Percentiles rank a stretch among this genome's conserved stretches.
Evolutionary conservation across 2,329 filamentous ascomycete species (phyloP).

Genomic region (Neonectria ditissima): DNA sequence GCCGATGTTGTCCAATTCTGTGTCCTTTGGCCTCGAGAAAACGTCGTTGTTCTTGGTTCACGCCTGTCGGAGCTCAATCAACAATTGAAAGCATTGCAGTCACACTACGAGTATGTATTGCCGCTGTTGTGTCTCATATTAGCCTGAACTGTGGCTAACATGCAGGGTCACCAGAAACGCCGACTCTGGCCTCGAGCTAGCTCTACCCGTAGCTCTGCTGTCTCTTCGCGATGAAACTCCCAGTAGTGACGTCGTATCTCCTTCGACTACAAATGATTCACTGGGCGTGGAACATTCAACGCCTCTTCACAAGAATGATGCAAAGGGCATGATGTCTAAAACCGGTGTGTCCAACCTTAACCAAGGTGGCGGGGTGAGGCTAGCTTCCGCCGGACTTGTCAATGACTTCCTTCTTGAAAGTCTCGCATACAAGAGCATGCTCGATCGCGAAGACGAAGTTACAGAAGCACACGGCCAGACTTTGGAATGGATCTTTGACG

Average conservation of each 20-base stretch:
- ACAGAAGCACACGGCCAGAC: slow-evolving; percentile 48
- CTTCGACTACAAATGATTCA: neutral
- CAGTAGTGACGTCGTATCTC: neutral
- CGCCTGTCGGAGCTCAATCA: slow-evolving; percentile 8
- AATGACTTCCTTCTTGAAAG: slow-evolving; percentile 49
- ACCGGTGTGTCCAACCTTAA: neutral
- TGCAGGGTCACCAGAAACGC: neutral
- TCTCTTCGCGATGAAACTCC: neutral
- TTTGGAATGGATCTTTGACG: slow-evolving; percentile 53
- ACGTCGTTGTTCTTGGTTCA: slow-evolving; percentile 5
- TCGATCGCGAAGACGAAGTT: slow-evolving; percentile 48
- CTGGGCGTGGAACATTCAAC: neutral
- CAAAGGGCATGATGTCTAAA: neutral
- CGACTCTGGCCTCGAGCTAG: neutral
- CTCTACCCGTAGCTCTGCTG: neutral
- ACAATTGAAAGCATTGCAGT: neutral
- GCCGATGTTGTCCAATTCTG: slow-evolving; percentile 26
- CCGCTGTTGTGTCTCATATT: neutral
- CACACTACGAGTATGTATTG: neutral
- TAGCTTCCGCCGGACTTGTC: slow-evolving; percentile 38
- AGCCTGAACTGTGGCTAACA: neutral
- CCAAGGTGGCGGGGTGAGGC: neutral
- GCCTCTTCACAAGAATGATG: neutral
- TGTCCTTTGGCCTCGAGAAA: slow-evolving; percentile 33
- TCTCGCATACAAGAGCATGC: slow-evolving; percentile 49